Evolutionary conservation across 2,329 filamentous ascomycete genomes (phyloP).

Genomic region (Fusarium robinianum): DNA sequence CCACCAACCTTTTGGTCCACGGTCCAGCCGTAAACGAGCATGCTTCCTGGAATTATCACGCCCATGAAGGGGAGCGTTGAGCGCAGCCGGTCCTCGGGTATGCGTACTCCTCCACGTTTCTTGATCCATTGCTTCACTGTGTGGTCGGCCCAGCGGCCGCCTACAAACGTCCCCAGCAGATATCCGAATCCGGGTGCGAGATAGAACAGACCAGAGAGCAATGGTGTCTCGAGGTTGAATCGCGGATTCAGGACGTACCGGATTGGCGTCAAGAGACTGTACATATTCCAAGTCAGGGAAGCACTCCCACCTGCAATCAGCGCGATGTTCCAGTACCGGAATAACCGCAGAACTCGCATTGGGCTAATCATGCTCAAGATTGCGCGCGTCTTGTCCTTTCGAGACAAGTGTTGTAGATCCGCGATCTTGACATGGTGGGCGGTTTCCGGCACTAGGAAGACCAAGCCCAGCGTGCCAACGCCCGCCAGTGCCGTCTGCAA

Average conservation of each 20-base stretch:
- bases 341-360: slow-evolving; percentile 64
- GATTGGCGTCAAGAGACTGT: slow-evolving; percentile 64
- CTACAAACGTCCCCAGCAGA: slow-evolving; percentile 69
- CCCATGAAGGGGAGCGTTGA: slow-evolving; percentile 62
- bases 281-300: slow-evolving; percentile 75
- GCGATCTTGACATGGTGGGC: slow-evolving; percentile 66
- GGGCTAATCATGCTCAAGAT: slow-evolving; percentile 70
- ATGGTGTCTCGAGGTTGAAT: slow-evolving; percentile 67
- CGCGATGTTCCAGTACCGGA: slow-evolving; percentile 70
- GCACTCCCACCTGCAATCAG: slow-evolving; percentile 62
- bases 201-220: slow-evolving; percentile 74
- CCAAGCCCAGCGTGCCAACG: slow-evolving; percentile 60
- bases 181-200: slow-evolving; percentile 74
- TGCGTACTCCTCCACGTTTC: slow-evolving; percentile 60
- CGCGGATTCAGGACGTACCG: slow-evolving; percentile 76
- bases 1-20: slow-evolving; percentile 56
- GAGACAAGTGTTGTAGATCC: slow-evolving; percentile 62
- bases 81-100: slow-evolving; percentile 71
- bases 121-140: slow-evolving; percentile 67
- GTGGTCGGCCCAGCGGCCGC: slow-evolving; percentile 72
- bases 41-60: slow-evolving; percentile 61
- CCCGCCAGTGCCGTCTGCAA: slow-evolving; percentile 72
- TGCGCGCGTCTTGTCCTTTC: slow-evolving; percentile 53
- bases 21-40: slow-evolving; percentile 65
- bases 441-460: slow-evolving; percentile 73